Base-by-base conservation (phyloP, 2,329 filamentous ascomycete species). In the Aspergillus luchuensis region DNA sequence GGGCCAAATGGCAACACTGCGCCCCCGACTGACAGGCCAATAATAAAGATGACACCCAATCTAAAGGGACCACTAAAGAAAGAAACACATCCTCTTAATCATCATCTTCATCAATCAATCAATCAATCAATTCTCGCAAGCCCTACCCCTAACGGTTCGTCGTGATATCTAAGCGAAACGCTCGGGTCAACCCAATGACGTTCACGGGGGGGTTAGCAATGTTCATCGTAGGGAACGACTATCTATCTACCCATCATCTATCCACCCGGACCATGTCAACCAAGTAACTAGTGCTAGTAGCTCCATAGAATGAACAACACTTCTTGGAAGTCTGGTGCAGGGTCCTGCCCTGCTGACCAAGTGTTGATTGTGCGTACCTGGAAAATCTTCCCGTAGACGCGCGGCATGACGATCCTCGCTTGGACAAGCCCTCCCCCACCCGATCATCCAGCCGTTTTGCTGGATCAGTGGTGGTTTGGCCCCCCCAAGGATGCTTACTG, bases 341-440 rank as follows among this genome's bases (percentile, higher is more conserved):
- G 50, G 23, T 55, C 38, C 43, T 43, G 36, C 36, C 15, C 47
- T 36, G 33, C 33, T 36, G 33, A 13, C 33, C 33, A 36, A 36
- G 33, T 36, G 11, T 6, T 36, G 33, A 13, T 28, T 11, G 36
- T 41, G 36, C 19, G 57, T 59, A 38, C 25, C 49, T 36, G 57
- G 36, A 39, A 15, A 39, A 36, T 36, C 33, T 36, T 36, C 33
- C 41, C 36, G 56, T 61, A 63, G 64, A 67, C 64, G 61, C 61
- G 64, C 63, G 60, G 63, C 63, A 59, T 57, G 58, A 52, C 61
- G 64, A 67, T 67, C 66, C 23, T 65, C 61, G 52, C 48, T 58
- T 62, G 54, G 36, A 58, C 11, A 17, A 59, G 54, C 45, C 58
- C 57, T 53, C 54, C 51, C 58, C 52, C 53, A 53, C 58, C 28